Conservation (phyloP, 2,329 filamentous ascomycete species). For the Aspergillus piperis region DNA sequence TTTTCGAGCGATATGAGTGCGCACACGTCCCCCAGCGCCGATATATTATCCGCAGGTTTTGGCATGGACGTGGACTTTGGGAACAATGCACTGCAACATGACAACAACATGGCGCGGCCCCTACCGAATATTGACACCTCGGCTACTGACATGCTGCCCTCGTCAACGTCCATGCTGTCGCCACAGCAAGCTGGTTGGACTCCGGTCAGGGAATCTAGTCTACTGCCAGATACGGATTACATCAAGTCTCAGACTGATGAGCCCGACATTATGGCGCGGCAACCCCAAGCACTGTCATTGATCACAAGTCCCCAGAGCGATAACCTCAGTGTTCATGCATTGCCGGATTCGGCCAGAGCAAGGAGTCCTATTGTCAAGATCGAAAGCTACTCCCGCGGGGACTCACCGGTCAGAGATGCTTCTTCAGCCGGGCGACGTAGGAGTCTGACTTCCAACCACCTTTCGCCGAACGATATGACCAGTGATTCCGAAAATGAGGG, state of each 20-base stretch:
- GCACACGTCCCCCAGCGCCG: constrained; percentile 28
- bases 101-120: constrained; percentile 7
- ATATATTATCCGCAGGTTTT: constrained; percentile 24
- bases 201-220: constrained; percentile 33
- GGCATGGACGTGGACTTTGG: constrained; percentile 22
- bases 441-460: constrained; percentile 38
- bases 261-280: constrained; percentile 17
- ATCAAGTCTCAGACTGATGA: constrained; percentile 14
- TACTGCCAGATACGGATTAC: constrained; percentile 26
- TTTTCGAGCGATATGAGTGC: constrained; percentile 32
- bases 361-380: constrained; percentile 50
- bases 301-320: constrained; percentile 29
- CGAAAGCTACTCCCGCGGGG: constrained; percentile 45
- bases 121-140: background rate
- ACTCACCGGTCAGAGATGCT: constrained; percentile 43
- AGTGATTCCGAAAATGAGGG: constrained; percentile 31
- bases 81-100: constrained; percentile 15
- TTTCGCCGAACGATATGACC: constrained; percentile 36
- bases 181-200: constrained; percentile 39
- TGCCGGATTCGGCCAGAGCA: constrained; percentile 28
- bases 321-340: constrained; percentile 23
- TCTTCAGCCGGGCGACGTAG: constrained; percentile 25
- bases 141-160: constrained; percentile 12
- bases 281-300: constrained; percentile 26
- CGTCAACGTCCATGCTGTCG: constrained; percentile 20